Evolutionary conservation across 345 rosid species (phyloP).

Genomic region (Hibiscus mutabilis): DNA sequence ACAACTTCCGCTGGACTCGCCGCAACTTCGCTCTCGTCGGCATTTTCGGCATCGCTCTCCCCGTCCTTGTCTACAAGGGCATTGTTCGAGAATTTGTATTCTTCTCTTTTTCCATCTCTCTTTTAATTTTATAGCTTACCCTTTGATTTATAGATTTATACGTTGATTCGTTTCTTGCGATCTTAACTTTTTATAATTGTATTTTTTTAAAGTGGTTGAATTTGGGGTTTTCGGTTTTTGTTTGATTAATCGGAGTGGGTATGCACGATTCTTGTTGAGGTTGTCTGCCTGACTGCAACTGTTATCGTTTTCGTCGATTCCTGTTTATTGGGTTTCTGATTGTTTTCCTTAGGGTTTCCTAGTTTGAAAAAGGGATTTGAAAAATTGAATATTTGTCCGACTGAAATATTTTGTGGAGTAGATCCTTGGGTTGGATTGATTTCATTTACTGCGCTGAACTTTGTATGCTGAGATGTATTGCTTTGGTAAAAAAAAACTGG

Average conservation of each 20-base stretch:
- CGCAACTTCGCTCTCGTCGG: conserved; percentile 87
- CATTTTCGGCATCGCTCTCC: conserved; percentile 81
- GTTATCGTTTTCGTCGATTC: background rate
- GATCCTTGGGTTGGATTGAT: background rate
- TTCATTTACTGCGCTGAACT: background rate
- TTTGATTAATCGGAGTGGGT: background rate
- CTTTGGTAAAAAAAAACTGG: background rate
- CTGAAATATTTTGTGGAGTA: background rate
- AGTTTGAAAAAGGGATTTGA: background rate
- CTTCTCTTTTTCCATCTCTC: background rate
- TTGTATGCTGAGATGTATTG: too few relatives aligned
- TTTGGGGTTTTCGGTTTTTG: background rate
- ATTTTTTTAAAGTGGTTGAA: background rate
- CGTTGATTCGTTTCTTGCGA: background rate
- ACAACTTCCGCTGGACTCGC: conserved; percentile 93
- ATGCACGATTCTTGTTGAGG: background rate
- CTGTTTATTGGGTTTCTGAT: background rate
- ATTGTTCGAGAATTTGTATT: conserved; percentile 77
- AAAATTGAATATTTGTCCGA: background rate
- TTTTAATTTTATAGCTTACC: background rate
- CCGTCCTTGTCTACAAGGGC: conserved; percentile 77
- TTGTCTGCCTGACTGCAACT: background rate
- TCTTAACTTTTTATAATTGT: background rate
- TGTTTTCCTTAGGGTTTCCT: background rate
- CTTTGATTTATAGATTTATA: background rate